phyloP scores from a whole-genome alignment of 108 stramenopile species.

The Skeletonema costatum region DNA sequence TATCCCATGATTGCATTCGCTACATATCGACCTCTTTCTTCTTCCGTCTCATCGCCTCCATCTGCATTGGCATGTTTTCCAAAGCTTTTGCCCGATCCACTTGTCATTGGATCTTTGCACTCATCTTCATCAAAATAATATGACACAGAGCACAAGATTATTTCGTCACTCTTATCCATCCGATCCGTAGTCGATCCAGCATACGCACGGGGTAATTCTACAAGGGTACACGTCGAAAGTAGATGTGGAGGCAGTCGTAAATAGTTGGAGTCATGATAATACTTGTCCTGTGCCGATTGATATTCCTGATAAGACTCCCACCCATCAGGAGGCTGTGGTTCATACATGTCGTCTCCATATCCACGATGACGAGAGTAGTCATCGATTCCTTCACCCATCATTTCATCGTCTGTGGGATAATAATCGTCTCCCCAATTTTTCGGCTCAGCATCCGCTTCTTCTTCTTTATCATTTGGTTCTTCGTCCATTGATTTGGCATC shows the following conservation, averaged over 20 bases:
- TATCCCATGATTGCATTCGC: slow-evolving; percentile 77
- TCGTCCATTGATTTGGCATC: not conserved
- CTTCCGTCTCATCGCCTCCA: slow-evolving; percentile 81
- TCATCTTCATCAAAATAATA: slow-evolving; percentile 90
- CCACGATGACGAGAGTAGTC: slow-evolving; percentile 26
- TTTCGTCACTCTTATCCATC: slow-evolving; percentile 58
- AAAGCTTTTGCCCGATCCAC: slow-evolving; percentile 37
- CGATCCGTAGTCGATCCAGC: slow-evolving; percentile 16
- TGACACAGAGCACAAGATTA: slow-evolving; percentile 72
- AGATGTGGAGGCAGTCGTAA: slow-evolving; percentile 80
- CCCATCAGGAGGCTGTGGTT: slow-evolving; percentile 24
- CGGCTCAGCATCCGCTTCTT: not conserved
- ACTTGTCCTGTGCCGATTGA: slow-evolving; percentile 53
- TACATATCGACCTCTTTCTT: slow-evolving; percentile 65
- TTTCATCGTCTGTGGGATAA: slow-evolving; percentile 22
- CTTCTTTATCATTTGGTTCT: slow-evolving; percentile 7
- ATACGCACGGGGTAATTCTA: slow-evolving; percentile 70
- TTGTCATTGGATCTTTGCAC: slow-evolving; percentile 69
- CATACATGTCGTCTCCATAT: slow-evolving; percentile 45
- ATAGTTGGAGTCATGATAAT: slow-evolving; percentile 79
- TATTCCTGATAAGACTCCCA: slow-evolving; percentile 55
- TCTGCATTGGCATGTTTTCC: slow-evolving; percentile 65
- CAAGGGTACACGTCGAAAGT: slow-evolving; percentile 61
- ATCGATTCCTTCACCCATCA: slow-evolving; percentile 20
- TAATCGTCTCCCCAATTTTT: slow-evolving; percentile 29